phyloP scores from a whole-genome alignment of 257 asterid genomes.

The Penstemon eatonii region DNA sequence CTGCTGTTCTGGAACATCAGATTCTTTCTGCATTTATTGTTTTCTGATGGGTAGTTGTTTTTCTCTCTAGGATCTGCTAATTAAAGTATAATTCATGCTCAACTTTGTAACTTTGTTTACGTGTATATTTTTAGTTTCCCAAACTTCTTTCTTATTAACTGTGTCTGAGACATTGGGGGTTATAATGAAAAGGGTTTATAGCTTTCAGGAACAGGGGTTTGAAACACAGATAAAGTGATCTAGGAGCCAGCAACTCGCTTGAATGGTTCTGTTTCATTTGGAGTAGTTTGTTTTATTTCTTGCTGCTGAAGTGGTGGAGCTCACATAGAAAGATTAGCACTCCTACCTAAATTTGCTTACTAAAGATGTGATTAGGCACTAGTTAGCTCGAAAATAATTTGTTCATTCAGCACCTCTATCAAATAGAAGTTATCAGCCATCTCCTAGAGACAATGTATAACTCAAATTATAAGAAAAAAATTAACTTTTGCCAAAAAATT shows the following conservation, averaged over 20 bases:
- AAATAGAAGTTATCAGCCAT: neutral
- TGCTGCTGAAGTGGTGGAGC: neutral
- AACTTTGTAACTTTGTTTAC: neutral
- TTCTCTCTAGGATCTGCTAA: neutral
- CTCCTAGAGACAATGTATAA: no score
- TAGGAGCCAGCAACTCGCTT: conserved; percentile 12
- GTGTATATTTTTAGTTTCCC: neutral
- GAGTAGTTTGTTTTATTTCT: neutral
- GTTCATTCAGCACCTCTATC: neutral
- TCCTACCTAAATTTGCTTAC: neutral
- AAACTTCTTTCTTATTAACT: conserved; percentile 3
- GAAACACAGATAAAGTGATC: neutral
- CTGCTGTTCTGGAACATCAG: conserved; percentile 5
- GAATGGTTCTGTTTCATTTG: neutral
- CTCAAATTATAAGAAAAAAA: no score
- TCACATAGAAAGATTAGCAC: neutral
- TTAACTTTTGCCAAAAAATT: no score
- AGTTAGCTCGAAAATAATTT: neutral
- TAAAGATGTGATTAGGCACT: neutral
- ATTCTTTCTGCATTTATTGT: neutral
- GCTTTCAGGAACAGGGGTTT: neutral
- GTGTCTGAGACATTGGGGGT: neutral
- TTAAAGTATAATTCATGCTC: neutral
- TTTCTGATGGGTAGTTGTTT: neutral
- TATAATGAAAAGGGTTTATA: neutral